Evolutionary conservation across 2,329 filamentous ascomycete genomes (phyloP), one percentile per base, ranked within the genome.

Genomic region (Sclerotinia minor): DNA sequence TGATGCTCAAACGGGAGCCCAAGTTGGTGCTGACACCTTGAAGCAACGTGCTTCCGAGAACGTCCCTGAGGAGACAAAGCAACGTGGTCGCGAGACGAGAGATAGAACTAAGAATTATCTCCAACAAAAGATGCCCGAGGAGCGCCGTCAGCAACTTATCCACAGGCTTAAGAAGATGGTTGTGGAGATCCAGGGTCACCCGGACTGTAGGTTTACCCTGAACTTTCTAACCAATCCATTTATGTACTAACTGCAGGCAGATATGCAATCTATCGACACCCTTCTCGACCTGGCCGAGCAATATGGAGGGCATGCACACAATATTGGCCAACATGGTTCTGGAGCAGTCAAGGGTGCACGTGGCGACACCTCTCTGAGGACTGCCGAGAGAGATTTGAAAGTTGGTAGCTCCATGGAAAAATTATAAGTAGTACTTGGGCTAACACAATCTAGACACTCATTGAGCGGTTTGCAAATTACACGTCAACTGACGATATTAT

Each of bases 141-240:
- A 98, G 79, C 92, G 95, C 69, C 92, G 94, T 69, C 93, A 98
- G 9, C 93, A 97, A 83, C 89, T 89, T 67, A 89, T 97, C 75
- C 97, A 89, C 86, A 91, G 95, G 49, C 81, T 99, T 73, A 99
- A 94, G 88, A 98, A 98, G 87, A 96, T 98, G 91, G 82, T 99
- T 50, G 88, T 97, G 57, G 95, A 99, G 80, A 93, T 96, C 75
- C 95, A 99, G 81, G 92, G 94, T 67, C 95, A 98, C 77, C 87
- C 92, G 68, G 94, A 99, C 75, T 99, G 86, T 88, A 79, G 78
- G 84, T 80, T 29, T 21, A 29, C 17, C 5, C 9, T 3, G 13
- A 35, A n/a, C 19, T 52, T 49, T n/a, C 35, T 9, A 13, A 2
- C 7, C 11, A 17, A 29, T 17, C 8, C 11, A n/a, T 45, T 38